Evolutionary conservation across 306 rosid genomes (phyloP).

Genomic region (Datisca glomerata): DNA sequence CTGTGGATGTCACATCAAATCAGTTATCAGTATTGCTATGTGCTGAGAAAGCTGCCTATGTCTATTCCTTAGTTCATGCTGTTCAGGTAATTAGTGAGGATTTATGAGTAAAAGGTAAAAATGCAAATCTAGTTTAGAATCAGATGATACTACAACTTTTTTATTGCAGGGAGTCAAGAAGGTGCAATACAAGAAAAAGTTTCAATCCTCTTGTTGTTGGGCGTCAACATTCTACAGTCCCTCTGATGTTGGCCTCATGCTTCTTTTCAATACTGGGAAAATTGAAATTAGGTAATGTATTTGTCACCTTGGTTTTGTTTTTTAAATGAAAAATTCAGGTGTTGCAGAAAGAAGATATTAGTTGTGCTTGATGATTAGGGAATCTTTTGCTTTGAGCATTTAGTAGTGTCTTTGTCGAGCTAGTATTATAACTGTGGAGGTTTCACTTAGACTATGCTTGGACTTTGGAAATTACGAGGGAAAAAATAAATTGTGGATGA

Average conservation of each 20-base stretch:
- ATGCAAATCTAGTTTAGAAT: neutral
- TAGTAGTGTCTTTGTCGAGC: no score
- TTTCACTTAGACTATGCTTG: no score
- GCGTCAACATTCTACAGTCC: conserved; percentile 53
- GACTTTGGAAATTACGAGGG: no score
- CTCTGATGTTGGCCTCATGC: conserved; percentile 39
- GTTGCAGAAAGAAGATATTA: no score
- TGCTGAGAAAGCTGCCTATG: conserved; percentile 75
- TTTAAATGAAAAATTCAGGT: no score
- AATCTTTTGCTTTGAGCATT: no score
- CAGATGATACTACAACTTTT: conserved; percentile 10
- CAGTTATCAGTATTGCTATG: conserved; percentile 45
- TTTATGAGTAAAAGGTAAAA: neutral
- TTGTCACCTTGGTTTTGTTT: conserved; percentile 1
- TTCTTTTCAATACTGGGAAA: conserved; percentile 55
- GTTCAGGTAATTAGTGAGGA: conserved; percentile 38
- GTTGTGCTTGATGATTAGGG: no score
- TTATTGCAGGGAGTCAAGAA: conserved; percentile 64
- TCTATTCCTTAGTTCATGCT: conserved; percentile 63
- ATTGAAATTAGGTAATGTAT: conserved; percentile 55
- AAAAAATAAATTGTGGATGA: no score
- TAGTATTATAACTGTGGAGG: no score
- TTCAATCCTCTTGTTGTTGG: conserved; percentile 70
- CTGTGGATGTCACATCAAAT: conserved; percentile 33
- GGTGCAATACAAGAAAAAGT: conserved; percentile 77